Conservation (phyloP, 2,329 filamentous ascomycete genomes). For the Xylaria digitata region DNA sequence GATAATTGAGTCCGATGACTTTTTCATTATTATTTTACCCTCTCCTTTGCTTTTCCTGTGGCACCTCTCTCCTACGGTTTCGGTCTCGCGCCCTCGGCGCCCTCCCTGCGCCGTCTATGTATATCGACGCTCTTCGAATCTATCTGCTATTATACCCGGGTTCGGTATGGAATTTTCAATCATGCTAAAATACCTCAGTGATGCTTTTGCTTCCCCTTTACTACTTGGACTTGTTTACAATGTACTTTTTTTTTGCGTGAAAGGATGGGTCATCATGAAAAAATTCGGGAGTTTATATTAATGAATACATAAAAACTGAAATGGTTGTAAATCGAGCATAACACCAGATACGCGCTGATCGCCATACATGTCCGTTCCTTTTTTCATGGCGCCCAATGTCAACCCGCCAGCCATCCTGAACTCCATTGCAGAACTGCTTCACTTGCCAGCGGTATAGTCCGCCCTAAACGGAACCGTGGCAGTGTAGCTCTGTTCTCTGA, state of each 20-base stretch:
- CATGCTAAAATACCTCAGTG: conserved; percentile 4
- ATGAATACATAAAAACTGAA: not conserved
- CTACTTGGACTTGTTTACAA: not conserved
- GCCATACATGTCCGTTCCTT: conserved; percentile 8
- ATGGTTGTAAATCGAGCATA: conserved; percentile 3
- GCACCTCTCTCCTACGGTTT: conserved; percentile 2
- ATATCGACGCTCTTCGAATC: conserved; percentile 19
- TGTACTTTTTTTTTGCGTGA: not conserved
- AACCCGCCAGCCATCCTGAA: conserved; percentile 27
- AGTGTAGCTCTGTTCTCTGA: not conserved
- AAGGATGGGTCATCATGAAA: not conserved
- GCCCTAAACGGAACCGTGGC: not conserved
- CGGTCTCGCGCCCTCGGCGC: not conserved
- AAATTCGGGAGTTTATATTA: not conserved
- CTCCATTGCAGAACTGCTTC: conserved; percentile 19
- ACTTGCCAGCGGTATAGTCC: not conserved
- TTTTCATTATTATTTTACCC: conserved; percentile 2
- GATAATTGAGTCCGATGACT: conserved; percentile 35
- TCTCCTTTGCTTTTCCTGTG: conserved; percentile 1
- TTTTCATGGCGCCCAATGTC: conserved; percentile 10
- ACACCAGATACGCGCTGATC: conserved; percentile 17
- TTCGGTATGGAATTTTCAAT: conserved; percentile 18
- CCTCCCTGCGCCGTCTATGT: conserved; percentile 13
- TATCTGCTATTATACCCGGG: conserved; percentile 30
- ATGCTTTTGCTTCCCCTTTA: not conserved